Evolutionary conservation across 805 yeast species (phyloP), one percentile per base, ranked within the genome.

Genomic region (Cyberlindnera samutprakarnensis): DNA sequence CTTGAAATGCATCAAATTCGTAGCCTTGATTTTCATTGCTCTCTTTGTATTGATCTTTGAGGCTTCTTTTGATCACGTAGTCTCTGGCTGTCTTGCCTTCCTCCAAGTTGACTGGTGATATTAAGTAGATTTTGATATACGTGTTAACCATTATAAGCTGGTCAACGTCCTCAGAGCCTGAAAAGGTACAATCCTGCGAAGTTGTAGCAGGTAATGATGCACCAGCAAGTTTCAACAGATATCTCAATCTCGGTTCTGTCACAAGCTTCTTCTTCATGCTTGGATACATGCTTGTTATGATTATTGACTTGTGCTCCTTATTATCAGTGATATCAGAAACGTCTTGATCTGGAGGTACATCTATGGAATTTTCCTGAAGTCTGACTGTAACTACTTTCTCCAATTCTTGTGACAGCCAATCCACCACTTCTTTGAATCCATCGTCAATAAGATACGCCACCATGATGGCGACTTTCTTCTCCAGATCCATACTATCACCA

Each of bases 401-500:
- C 23, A 74, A 41, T 14, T 61, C 66, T 5, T 51, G 44, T 4
- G 58, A 47, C 12, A 75, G 38, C 65, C 70, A 64, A n/a, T 62
- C 62, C 12, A 79, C 47, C 5, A 66, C 44, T 0, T 54, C 51
- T 21, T 47, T 49, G 38, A 66, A 64, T 14, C 66, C 75, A 35
- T 65, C 64, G 32, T 62, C 64, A 25, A 64, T 50, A 29, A 76
- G 47, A 7, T 70, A 63, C 17, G 73, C 68, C 5, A 75, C 68
- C 25, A 74, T 44, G 13, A 75, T 60, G 18, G 72, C 68, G 13
- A 70, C 50, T 35, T 72, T 66, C 30, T 69, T 72, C 25, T 73
- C 76, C 11, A 60, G 41, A 17, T 60, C 57, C 14, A 54, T 35
- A 7, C 43, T 39, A 9, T 46, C 51, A 8, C 32, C 34, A 9